Evolutionary conservation across 768 basidiomycete genomes (phyloP), one percentile per base, ranked within the genome.

Genomic region (Leucocoprinus birnbaumii): DNA sequence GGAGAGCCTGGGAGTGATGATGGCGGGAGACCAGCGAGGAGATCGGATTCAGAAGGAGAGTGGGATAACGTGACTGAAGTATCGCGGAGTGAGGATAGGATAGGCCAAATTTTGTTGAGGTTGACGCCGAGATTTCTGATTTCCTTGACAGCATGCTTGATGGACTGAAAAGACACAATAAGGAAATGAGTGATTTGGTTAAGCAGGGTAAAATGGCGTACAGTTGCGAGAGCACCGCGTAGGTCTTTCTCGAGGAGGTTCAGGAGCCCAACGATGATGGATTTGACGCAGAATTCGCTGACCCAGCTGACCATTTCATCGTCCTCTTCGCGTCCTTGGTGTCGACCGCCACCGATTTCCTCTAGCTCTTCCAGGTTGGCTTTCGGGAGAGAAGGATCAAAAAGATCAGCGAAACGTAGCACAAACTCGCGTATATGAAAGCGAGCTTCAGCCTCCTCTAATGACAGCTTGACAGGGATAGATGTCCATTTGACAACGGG

Each of bases 351-450:
- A 38, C 67, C 73, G 46, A 86, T 72, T 49, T 76, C 74, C 25
- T 89, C 88, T 7, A 92, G 68, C 56, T 90, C 86, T 44, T 86
- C 82, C 3, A 86, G 65, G 52, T 84, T 78, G 2, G 67, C 57
- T 58, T 77, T 74, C 46, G 81, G 65, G 40, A 71, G 62, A 13
- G 61, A 47, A 10, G 73, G 73, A 24, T 82, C 80, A 60, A 85
- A 66, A 14, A 81, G 53, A 25, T 73, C 71, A 1, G 74, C 72
- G 59, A 91, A 91, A 31, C 90, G 78, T 45, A 87, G 63, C 10
- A 81, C 64, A 64, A 91, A 93, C 67, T 92, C 90, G 54, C 90
- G 83, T 41, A 91, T 85, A 60, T 82, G 73, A 45, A 91, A 79
- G 9, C 89, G 83, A 24, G 78, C 74, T 58, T 87, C 77, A 1